A percentile compares a stretch with the other conserved stretches of the same genome.
Conservation (phyloP, 805 yeast species). For the Candida peoriensis region DNA sequence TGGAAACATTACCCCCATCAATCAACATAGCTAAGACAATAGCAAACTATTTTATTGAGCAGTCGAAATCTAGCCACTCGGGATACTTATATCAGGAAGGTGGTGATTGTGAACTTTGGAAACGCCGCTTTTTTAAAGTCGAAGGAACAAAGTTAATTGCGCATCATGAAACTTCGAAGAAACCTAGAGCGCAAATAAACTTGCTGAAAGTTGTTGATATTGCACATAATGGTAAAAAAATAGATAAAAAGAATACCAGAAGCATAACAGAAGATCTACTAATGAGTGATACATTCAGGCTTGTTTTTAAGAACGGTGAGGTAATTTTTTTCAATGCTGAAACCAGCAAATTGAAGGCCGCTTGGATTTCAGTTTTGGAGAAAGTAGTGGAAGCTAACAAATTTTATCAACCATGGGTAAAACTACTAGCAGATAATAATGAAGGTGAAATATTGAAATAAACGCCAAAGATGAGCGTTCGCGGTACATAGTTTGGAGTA, state of each 20-base stretch:
- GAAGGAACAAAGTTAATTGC: constrained; percentile 70
- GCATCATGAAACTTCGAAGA: constrained; percentile 62
- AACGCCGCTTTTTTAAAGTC: constrained; percentile 71
- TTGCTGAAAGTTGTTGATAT: constrained; percentile 54
- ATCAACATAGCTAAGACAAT: constrained; percentile 48
- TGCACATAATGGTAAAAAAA: constrained; percentile 30
- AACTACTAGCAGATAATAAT: constrained; percentile 28
- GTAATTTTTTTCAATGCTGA: constrained; percentile 84
- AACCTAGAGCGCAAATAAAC: constrained; percentile 73
- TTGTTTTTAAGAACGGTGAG: constrained; percentile 76
- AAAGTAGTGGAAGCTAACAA: constrained; percentile 49
- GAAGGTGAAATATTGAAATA: too few relatives aligned
- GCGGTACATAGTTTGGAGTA: too few relatives aligned
- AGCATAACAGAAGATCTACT: constrained; percentile 68
- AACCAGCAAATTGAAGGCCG: constrained; percentile 48
- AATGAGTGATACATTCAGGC: constrained; percentile 68
- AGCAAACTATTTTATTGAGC: constrained; percentile 32
- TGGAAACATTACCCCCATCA: constrained; percentile 67
- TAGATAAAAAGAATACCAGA: constrained; percentile 31
- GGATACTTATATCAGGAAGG: constrained; percentile 87
- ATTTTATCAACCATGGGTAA: constrained; percentile 62
- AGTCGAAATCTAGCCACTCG: constrained; percentile 36
- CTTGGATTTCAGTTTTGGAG: constrained; percentile 63
- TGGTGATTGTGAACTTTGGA: constrained; percentile 74
- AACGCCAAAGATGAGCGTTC: too few relatives aligned